These are phyloP conservation scores for Barbatosphaeria neglecta DNA, from an alignment of 495 filamentous ascomycete species.

Conservation along the genomic window DNA sequence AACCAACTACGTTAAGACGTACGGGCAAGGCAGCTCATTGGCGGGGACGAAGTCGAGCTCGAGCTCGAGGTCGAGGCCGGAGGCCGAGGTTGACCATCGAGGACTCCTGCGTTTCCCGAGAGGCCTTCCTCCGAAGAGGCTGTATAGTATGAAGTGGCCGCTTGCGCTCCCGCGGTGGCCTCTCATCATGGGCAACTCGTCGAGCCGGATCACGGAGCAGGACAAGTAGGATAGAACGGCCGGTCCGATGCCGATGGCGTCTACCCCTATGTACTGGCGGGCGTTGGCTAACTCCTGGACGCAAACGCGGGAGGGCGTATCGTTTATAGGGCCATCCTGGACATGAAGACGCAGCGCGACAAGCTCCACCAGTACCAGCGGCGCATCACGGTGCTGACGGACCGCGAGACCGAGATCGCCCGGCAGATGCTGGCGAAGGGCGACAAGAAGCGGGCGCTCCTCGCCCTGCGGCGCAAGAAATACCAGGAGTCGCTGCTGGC, in stretches of 20 bases:
- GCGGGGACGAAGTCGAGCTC: no score
- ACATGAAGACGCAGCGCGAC: constrained; percentile 95
- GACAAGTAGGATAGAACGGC: no score
- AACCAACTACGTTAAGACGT: no score
- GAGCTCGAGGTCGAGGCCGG: no score
- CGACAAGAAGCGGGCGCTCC: constrained; percentile 69
- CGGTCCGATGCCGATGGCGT: no score
- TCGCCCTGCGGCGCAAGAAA: constrained; percentile 89
- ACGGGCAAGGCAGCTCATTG: no score
- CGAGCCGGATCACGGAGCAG: constrained; percentile 4
- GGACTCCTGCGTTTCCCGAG: no score
- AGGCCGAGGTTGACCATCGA: no score
- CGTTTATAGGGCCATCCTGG: constrained; percentile 65
- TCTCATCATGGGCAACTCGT: constrained; percentile 2
- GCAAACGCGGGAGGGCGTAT: no score
- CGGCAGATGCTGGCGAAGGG: constrained; percentile 60
- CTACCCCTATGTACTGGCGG: not conserved
- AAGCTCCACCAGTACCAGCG: constrained; percentile 89
- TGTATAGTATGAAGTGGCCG: not conserved
- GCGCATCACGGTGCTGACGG: constrained; percentile 71
- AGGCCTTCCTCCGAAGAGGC: not conserved
- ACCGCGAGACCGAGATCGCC: constrained; percentile 75
- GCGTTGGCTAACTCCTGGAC: not conserved
- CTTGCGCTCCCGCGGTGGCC: not conserved
- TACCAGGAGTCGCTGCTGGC: constrained; percentile 86